Evolutionary conservation across 2,329 filamentous ascomycete species (phyloP), one percentile per base, ranked within the genome.

Genomic region (Alternaria rosae): DNA sequence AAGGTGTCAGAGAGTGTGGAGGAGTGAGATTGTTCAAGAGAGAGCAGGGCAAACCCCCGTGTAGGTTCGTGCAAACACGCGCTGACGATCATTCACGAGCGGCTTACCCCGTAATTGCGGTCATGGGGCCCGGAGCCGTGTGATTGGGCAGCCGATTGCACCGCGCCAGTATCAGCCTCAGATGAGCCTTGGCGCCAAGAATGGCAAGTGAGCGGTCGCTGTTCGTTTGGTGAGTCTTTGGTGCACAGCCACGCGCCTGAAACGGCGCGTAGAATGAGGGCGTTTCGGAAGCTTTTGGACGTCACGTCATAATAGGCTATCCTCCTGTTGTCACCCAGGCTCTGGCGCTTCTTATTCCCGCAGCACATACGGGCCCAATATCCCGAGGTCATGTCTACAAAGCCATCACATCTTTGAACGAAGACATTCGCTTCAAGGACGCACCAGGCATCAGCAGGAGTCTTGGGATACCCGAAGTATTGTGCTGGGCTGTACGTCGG

Each of bases 61-160:
- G 45, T 54, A 47, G 23, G 54, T 50, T 59, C 54, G 59, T 55
- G 60, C 60, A 55, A 62, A 56, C 56, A 38, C 47, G 62, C 50
- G 59, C 55, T 50, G 59, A 54, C 42, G 28, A 42, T 56, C 60
- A 45, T 62, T 62, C 56, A 63, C 56, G 47, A 35, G 25, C 48
- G 41, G 42, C n/a, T 38, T 47, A 59, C 48, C 56, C 59, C 59
- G 59, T 59, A 57, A 65, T 65, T 62, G 53, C 58, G 47, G 30
- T 32, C 25, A 21, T 23, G 35, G 53, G 42, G 20, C 11, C 43
- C 7, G 5, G 23, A 15, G 11, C 11, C 30, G 11, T 15, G 3
- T 57, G 41, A 65, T 65, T 65, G 62, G 62, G 11, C 48, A 4
- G 13, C 35, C 17, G 15, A 28, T 44, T 47, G 59, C 50, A 52